Conservation (phyloP, 1,139 yeast species). For the Geotrichum carabidarum region DNA sequence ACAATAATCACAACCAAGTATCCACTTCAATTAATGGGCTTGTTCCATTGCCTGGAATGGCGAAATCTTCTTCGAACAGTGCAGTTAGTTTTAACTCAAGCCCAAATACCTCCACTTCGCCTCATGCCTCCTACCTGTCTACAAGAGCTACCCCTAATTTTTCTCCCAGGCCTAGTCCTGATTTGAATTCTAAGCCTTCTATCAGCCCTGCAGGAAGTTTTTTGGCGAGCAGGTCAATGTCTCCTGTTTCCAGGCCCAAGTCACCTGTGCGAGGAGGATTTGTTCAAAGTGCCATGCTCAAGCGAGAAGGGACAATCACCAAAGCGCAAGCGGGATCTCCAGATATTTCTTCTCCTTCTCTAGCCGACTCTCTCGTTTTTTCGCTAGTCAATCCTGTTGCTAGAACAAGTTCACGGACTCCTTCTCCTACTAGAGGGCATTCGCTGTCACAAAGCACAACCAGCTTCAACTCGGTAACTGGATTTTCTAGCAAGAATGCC, state of each 20-base stretch:
- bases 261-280: constrained; percentile 32
- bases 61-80: background rate
- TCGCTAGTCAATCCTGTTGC: constrained; percentile 18
- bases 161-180: constrained; percentile 8
- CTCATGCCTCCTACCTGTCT: constrained; percentile 14
- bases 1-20: constrained; percentile 15
- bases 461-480: constrained; percentile 1
- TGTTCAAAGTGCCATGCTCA: constrained; percentile 33
- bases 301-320: constrained; percentile 26
- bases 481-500: background rate
- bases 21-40: constrained; percentile 12
- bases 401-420: constrained; percentile 18
- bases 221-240: constrained; percentile 17
- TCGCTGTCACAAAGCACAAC: constrained; percentile 13
- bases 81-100: constrained; percentile 15
- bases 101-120: constrained; percentile 18
- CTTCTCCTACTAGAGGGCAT: constrained; percentile 15
- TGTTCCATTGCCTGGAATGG: constrained; percentile 20
- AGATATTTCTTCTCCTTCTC: constrained; percentile 3
- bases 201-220: constrained; percentile 18
- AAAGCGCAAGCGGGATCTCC: constrained; percentile 18
- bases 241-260: constrained; percentile 16
- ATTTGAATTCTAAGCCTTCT: constrained; percentile 14
- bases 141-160: constrained; percentile 13
- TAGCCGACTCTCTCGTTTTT: constrained; percentile 9